Percentiles rank a stretch among this genome's conserved stretches.
These are phyloP conservation scores for Umbelopsis sp. DNA, from an alignment of 192 early-diverging fungal species.

Conservation along the genomic window DNA sequence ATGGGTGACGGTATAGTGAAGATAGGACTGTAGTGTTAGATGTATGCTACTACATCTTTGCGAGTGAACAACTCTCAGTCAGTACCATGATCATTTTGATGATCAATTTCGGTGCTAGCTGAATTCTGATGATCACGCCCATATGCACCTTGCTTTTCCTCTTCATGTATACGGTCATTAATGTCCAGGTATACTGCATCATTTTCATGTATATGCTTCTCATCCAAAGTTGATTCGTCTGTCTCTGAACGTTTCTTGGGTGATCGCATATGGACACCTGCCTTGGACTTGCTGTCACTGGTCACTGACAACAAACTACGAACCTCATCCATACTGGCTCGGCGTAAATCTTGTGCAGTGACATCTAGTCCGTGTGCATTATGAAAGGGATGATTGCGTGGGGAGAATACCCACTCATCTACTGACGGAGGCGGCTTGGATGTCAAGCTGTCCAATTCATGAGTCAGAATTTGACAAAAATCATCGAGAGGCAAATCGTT, in stretches of 20 bases:
- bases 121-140: background rate
- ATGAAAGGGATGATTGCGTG: slow-evolving; percentile 39
- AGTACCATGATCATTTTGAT: too few relatives aligned
- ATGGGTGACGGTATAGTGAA: too few relatives aligned
- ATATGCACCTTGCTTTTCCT: background rate
- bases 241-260: background rate
- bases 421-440: slow-evolving; percentile 23
- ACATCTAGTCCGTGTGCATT: slow-evolving; percentile 18
- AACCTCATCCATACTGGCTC: slow-evolving; percentile 37
- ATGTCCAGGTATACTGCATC: background rate
- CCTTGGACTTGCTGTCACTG: background rate
- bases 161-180: background rate
- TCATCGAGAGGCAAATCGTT: slow-evolving; percentile 10
- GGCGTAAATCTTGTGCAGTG: slow-evolving; percentile 39
- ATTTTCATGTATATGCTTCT: background rate
- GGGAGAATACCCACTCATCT: slow-evolving; percentile 45
- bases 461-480: slow-evolving; percentile 5
- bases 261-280: background rate
- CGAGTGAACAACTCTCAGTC: too few relatives aligned
- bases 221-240: slow-evolving; percentile 2
- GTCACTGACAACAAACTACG: slow-evolving; percentile 34
- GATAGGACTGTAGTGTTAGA: too few relatives aligned
- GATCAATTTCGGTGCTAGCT: background rate
- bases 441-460: slow-evolving; percentile 23
- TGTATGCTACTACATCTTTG: too few relatives aligned